Percentiles rank a stretch among this genome's conserved stretches.
phyloP scores from a whole-genome alignment of 768 basidiomycete species.

The Piloderma croceum region DNA sequence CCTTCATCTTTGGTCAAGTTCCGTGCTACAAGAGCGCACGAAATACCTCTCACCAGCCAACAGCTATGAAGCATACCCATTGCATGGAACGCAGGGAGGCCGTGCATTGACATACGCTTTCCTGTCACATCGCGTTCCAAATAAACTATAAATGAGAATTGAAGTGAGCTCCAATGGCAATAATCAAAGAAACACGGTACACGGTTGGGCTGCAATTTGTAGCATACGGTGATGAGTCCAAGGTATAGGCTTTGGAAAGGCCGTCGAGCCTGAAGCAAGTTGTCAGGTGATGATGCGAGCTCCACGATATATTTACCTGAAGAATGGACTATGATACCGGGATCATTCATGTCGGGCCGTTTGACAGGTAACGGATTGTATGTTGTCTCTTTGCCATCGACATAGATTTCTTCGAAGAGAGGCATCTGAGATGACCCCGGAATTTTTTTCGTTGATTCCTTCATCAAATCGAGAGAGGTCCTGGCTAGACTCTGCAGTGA shows the following conservation, averaged over 20 bases:
- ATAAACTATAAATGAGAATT: constrained; percentile 7
- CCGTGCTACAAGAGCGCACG: too few species aligned
- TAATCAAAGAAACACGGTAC: constrained; percentile 7
- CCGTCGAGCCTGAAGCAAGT: constrained; percentile 12
- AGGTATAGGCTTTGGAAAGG: constrained; percentile 19
- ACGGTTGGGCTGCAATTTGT: constrained; percentile 11
- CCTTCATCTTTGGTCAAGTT: too few species aligned
- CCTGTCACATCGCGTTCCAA: constrained; percentile 22
- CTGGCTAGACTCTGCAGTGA: constrained; percentile 18
- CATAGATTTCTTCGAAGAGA: constrained; percentile 17
- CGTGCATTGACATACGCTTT: constrained; percentile 12
- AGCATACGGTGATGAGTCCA: constrained; percentile 10
- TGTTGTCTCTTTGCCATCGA: not conserved
- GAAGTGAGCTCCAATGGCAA: too few species aligned
- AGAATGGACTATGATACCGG: constrained; percentile 17
- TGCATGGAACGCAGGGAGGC: constrained; percentile 25
- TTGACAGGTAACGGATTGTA: constrained; percentile 7
- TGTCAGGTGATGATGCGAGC: not conserved
- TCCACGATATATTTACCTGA: constrained; percentile 14
- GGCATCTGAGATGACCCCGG: constrained; percentile 12
- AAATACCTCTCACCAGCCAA: constrained; percentile 24
- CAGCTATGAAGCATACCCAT: constrained; percentile 17
- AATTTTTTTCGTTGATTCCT: constrained; percentile 2
- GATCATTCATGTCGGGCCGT: constrained; percentile 6
- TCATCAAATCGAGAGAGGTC: constrained; percentile 16